Evolutionary conservation across 441 rosid genomes (phyloP).

Genomic region (Brassica balearica): DNA sequence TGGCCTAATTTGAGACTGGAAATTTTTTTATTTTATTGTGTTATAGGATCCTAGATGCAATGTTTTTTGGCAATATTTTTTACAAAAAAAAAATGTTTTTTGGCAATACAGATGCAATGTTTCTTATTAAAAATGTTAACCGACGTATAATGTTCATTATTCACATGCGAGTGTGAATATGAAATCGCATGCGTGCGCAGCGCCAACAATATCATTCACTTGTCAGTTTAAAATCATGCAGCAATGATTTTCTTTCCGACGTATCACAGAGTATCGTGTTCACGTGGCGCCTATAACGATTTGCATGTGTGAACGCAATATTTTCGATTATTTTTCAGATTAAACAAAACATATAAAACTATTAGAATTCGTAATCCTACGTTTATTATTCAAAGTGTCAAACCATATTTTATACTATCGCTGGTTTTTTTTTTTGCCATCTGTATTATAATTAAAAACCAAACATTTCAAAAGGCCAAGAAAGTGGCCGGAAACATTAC

Average conservation of each 20-base stretch:
- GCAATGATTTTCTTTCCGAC: neutral
- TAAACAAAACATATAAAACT: slow-evolving; percentile 6
- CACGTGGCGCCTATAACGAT: neutral
- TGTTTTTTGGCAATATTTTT: too few relatives aligned
- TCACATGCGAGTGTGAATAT: neutral
- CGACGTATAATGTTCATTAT: neutral
- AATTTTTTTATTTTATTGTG: too few relatives aligned
- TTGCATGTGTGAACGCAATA: slow-evolving; percentile 27
- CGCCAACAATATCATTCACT: neutral
- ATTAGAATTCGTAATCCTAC: neutral
- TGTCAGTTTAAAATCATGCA: neutral
- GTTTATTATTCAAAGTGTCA: neutral
- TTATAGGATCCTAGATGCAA: too few relatives aligned
- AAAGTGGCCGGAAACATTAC: too few relatives aligned
- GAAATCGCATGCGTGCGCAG: neutral
- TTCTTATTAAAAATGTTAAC: neutral
- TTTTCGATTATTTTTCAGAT: slow-evolving; percentile 9
- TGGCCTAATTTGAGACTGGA: too few relatives aligned
- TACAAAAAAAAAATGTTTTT: too few relatives aligned
- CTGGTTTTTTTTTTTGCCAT: neutral
- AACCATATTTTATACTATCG: neutral
- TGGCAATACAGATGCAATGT: neutral
- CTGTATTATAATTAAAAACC: too few relatives aligned
- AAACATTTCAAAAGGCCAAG: too few relatives aligned
- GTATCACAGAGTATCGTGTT: neutral